These are phyloP conservation scores for Vanrija sp. DNA, from an alignment of 1,284 basidiomycete genomes.

Conservation along the genomic window DNA sequence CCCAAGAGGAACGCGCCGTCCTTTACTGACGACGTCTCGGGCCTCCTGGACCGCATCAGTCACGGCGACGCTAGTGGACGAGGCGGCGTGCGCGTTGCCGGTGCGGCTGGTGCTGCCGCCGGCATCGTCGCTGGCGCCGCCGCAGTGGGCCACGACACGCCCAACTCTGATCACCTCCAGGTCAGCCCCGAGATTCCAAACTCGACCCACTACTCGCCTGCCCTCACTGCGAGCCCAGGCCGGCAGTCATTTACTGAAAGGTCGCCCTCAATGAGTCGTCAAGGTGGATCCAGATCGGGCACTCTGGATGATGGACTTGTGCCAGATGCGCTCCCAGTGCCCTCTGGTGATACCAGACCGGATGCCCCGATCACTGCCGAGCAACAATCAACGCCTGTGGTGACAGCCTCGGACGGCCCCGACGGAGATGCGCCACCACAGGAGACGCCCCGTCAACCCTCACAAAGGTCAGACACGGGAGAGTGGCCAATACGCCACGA, in stretches of 20 bases:
- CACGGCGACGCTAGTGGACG: conserved; percentile 6
- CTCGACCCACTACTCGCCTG: too few species aligned
- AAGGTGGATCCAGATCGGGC: not conserved
- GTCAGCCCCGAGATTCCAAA: conserved; percentile 7
- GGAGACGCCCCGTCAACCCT: too few species aligned
- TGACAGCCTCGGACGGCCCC: not conserved
- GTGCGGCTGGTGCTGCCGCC: not conserved
- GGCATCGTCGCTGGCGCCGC: not conserved
- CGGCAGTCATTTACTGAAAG: not conserved
- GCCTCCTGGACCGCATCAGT: conserved; percentile 14
- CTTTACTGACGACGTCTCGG: conserved; percentile 39
- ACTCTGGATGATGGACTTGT: not conserved
- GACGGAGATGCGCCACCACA: not conserved
- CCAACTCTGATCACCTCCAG: conserved; percentile 14
- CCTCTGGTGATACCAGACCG: not conserved
- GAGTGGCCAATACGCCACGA: too few species aligned
- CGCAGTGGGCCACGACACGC: not conserved
- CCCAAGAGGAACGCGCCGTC: conserved; percentile 13
- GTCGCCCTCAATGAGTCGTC: not conserved
- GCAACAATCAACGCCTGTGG: not conserved
- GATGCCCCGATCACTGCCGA: too few species aligned
- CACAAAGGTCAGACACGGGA: too few species aligned
- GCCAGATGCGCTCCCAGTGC: conserved; percentile 1
- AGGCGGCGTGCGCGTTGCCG: not conserved
- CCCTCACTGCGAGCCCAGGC: not conserved